phyloP scores from a whole-genome alignment of 306 rosid genomes.

The cucumber (Cucumis sativus) region DNA sequence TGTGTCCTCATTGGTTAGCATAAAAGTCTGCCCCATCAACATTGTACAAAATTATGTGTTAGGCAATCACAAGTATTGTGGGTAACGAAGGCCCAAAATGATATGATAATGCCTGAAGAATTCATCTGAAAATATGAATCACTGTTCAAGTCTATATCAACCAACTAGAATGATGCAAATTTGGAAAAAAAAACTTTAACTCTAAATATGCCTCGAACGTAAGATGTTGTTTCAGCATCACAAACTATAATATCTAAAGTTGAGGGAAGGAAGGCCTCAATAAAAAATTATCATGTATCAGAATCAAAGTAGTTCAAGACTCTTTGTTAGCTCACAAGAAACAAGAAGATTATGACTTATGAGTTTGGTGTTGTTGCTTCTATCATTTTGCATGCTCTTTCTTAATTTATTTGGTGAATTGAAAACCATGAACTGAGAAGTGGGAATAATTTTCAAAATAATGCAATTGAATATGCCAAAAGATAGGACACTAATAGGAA shows the following conservation, averaged over 20 bases:
- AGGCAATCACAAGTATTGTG: neutral
- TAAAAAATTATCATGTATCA: neutral
- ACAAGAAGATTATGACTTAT: neutral
- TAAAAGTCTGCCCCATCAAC: neutral
- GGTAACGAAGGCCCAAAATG: neutral
- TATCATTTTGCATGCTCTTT: neutral
- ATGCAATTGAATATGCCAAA: neutral
- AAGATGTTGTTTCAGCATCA: neutral
- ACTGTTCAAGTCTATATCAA: neutral
- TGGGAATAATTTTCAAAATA: neutral
- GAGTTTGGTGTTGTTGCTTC: neutral
- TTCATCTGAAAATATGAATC: neutral
- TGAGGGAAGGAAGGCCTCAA: neutral
- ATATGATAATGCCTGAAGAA: neutral
- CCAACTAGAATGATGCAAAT: neutral
- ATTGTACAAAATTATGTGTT: neutral
- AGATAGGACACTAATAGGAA: neutral
- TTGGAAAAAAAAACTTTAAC: neutral
- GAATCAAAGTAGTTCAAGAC: neutral
- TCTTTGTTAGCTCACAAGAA: neutral
- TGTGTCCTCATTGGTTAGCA: neutral
- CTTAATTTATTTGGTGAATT: neutral
- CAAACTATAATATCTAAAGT: neutral
- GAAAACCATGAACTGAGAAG: neutral
- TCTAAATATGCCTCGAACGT: neutral